Base-by-base conservation (phyloP, 306 rosid genomes). In the Cotoneaster glaucophyllus region DNA sequence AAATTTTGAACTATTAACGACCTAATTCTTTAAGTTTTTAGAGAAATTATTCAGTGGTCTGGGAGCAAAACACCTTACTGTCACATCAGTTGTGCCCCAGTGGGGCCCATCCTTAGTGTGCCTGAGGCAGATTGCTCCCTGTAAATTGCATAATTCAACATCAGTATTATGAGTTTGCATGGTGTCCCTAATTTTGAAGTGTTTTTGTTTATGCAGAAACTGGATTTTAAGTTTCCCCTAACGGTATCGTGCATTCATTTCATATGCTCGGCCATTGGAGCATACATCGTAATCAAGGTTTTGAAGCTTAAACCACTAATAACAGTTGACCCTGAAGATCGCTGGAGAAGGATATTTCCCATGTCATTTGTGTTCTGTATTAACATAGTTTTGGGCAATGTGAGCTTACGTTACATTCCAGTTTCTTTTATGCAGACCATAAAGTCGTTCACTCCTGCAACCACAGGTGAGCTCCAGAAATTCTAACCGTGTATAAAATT, bases 391-490 rank as follows among this genome's bases (percentile, higher is more conserved):
- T 76, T 95, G 87, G 98, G 98, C 77, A 95, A 95, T 79, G 98
- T 95, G 73, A 95, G 98, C 85, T 73, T 95, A 29, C 88, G 98
- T 43, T 95, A 95, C 86, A 92, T 95, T 81, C 98, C 98, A 65
- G 98, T 95, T 79, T 95, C 98, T 57, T 95, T 95, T 83, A 95
- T 95, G 98, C 98, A 94, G 90, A 94, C 98, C 44, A 90, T 94
- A 45, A 94, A 94, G 87, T 94, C 98, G 6, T 94, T 94, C 88
- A 95, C 98, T 25, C 98, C 98, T 58, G 98, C 98, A 43, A 95
- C 98, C 54, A 95, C 98, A 56, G 98, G 98, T 92, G 50, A 78
- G 83, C 31, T 72, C 78, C 64, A 65, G 44, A 37, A 71, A 11
- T 39, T 10, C 63, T 75, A 74, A 69, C 32, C 14, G 58, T 53